These are phyloP conservation scores for Curvularia sp. DNA, from an alignment of 2,329 filamentous ascomycete species.

Conservation along the genomic window DNA sequence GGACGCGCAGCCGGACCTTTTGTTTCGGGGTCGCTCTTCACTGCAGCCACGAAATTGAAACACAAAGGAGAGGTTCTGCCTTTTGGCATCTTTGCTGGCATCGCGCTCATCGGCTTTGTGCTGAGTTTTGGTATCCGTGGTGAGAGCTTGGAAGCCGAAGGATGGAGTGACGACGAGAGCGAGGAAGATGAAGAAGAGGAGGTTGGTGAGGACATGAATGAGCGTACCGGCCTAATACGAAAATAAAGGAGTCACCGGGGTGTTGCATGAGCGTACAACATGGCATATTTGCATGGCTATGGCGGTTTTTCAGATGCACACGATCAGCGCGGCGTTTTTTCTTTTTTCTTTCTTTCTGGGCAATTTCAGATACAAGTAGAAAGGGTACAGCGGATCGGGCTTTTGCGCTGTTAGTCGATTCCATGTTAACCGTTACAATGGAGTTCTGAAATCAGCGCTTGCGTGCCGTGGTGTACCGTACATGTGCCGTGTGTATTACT, in stretches of 20 bases:
- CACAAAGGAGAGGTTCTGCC: conserved; percentile 84
- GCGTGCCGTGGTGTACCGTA: neutral
- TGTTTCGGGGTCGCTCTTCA: conserved; percentile 84
- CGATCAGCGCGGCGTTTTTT: conserved; percentile 24
- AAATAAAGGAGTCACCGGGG: conserved; percentile 23
- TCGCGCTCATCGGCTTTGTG: conserved; percentile 81
- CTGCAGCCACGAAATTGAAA: conserved; percentile 72
- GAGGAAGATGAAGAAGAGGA: conserved; percentile 40
- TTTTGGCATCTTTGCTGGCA: conserved; percentile 85
- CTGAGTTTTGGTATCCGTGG: conserved; percentile 80
- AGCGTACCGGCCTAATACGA: conserved; percentile 41
- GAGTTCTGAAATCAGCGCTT: neutral
- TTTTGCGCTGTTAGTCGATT: neutral
- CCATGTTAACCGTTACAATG: neutral
- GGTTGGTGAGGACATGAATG: conserved; percentile 28
- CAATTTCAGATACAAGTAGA: neutral
- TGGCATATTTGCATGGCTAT: conserved; percentile 16
- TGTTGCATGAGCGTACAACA: neutral
- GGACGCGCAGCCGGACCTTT: conserved; percentile 90
- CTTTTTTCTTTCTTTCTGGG: neutral
- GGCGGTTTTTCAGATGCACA: conserved; percentile 5
- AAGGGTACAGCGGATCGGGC: neutral
- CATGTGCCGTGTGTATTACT: neutral
- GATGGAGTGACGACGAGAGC: conserved; percentile 55
- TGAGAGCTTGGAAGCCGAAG: conserved; percentile 64